Conservation (phyloP, 495 filamentous ascomycete species). For the Penicillium egyptiacum region DNA sequence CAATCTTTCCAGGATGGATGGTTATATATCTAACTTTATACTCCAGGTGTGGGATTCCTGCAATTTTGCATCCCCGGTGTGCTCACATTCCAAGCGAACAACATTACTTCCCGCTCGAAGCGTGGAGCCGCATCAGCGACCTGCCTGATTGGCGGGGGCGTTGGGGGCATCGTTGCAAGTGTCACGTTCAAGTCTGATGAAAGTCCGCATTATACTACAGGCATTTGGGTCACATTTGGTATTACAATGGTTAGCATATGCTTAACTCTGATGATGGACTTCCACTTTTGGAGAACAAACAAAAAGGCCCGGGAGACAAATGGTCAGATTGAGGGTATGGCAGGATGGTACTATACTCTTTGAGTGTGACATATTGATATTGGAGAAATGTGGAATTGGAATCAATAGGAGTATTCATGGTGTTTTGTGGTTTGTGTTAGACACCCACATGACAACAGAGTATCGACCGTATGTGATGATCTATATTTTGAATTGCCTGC, state of each 20-base stretch:
- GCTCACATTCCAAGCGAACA: conserved; percentile 3
- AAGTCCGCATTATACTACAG: conserved; percentile 6
- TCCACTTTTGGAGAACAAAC: conserved; percentile 3
- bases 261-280: background rate
- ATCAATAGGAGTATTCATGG: background rate
- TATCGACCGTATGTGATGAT: background rate
- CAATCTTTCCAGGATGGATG: background rate
- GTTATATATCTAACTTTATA: background rate
- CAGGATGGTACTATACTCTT: conserved; percentile 2
- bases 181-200: conserved; percentile 2
- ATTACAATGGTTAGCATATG: background rate
- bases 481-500: background rate
- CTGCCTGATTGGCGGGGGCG: background rate
- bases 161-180: conserved; percentile 1
- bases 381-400: background rate
- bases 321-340: background rate
- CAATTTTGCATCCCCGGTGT: conserved; percentile 4
- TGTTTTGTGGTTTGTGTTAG: background rate
- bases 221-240: conserved; percentile 5
- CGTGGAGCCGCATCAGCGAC: conserved; percentile 1
- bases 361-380: background rate
- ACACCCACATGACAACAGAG: background rate
- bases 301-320: conserved; percentile 2
- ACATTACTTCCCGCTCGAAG: conserved; percentile 3
- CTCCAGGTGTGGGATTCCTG: conserved; percentile 3